Percentiles rank a stretch among this genome's conserved stretches.
Conservation (phyloP, 805 yeast species). For the Debaryomyces hansenii region DNA sequence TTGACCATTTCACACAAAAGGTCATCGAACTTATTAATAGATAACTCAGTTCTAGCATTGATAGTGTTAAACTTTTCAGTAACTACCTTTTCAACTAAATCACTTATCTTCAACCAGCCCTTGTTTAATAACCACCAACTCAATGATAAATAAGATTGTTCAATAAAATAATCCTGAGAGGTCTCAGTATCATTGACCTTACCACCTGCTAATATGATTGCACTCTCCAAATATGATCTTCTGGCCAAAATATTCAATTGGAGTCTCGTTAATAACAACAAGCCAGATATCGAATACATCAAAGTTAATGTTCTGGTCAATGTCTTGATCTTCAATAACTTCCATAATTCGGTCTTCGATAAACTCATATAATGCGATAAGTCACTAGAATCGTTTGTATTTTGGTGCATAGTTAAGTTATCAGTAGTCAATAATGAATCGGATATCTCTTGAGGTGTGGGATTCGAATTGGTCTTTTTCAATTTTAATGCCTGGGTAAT, state of each 20-base stretch:
- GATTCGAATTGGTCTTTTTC: conserved; percentile 41
- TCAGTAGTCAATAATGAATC: conserved; percentile 46
- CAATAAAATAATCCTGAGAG: conserved; percentile 52
- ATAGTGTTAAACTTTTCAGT: conserved; percentile 58
- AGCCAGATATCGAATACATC: conserved; percentile 63
- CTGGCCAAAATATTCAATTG: conserved; percentile 89
- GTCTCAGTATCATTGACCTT: conserved; percentile 18
- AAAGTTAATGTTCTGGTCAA: conserved; percentile 72
- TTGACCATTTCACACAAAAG: conserved; percentile 19
- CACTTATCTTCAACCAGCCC: conserved; percentile 69
- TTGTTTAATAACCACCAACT: conserved; percentile 93
- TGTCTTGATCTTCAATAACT: conserved; percentile 71
- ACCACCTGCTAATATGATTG: conserved; percentile 68
- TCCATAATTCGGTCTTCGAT: conserved; percentile 67
- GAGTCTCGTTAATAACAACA: conserved; percentile 76
- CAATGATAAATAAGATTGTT: conserved; percentile 80
- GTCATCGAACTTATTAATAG: conserved; percentile 57
- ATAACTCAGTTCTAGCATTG: conserved; percentile 72
- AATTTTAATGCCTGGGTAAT: conserved; percentile 69
- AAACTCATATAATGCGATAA: conserved; percentile 24
- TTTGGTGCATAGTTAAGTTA: conserved; percentile 36
- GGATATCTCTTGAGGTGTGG: conserved; percentile 30
- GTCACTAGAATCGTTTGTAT: conserved; percentile 19
- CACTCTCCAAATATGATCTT: conserved; percentile 77
- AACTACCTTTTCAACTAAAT: conserved; percentile 56